Evolutionary conservation across 164 flowering plant genomes (phyloP), one percentile per base, ranked within the genome.

Genomic region (Magnolia changhungtana): DNA sequence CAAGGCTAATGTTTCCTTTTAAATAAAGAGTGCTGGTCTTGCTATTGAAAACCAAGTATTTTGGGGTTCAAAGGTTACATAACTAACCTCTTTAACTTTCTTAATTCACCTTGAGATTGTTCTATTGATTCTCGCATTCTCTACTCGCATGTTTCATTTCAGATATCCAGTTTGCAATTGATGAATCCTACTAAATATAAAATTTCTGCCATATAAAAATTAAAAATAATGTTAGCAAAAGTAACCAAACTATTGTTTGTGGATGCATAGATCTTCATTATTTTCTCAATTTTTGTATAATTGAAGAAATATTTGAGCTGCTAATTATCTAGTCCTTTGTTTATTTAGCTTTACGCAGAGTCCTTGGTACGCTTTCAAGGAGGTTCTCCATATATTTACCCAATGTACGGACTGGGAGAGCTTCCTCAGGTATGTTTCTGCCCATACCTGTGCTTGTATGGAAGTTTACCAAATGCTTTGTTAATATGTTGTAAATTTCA

Each of bases 351-450:
- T 50, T 96, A 96, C 83, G 97, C 97, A 69, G 97, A 94, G 81
- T 94, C 98, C 45, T 85, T 96, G 81, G 97, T 97, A 50, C 96
- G 97, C n/a, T 96, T 94, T 76, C 88, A 90, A 84, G 94, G 97
- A 80, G 97, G 95, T 65, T 96, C 99, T 63, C 98, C 98, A 55
- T 96, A 96, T 76, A 94, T 96, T 29, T 96, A 96, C 83, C 98
- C 98, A 24, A 79, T 92, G 55, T 92, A 96, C 82, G 98, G 99
- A 68, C 83, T 96, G 16, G 98, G 97, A 83, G 98, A 94, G 81
- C 80, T 96, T 76, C 98, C 98, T 55, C 98, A 94, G 97, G 98
- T 92, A 80, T 76, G 83, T 69, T 70, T 69, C 69, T 51, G 59
- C 51, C 78, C 51, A 2, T 67, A 64, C 52, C 13, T 29, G 19